Evolutionary conservation across 768 basidiomycete species (phyloP).

Genomic region (Mycena sanguinolenta): DNA sequence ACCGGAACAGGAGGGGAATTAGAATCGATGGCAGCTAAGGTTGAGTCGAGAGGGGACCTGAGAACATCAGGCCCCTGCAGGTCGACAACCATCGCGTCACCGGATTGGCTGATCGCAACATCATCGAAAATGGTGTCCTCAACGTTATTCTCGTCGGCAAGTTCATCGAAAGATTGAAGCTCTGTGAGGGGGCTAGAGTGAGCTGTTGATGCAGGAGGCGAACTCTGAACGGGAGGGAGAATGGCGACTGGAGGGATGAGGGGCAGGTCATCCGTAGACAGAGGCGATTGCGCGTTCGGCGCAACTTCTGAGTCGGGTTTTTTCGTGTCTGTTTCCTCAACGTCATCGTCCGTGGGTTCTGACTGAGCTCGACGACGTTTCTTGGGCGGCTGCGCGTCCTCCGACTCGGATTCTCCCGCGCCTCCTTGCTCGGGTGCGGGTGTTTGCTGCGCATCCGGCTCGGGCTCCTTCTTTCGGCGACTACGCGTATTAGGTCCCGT

Average conservation of each 20-base stretch:
- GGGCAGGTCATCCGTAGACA: background rate
- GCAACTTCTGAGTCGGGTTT: conserved; percentile 35
- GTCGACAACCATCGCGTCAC: conserved; percentile 11
- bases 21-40: conserved; percentile 2
- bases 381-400: conserved; percentile 40
- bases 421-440: conserved; percentile 1
- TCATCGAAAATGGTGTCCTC: background rate
- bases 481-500: conserved; percentile 52
- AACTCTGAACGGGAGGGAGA: conserved; percentile 6
- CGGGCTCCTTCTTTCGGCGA: too few relatives aligned
- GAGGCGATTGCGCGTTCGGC: conserved; percentile 7
- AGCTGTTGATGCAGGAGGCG: background rate
- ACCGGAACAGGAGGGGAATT: background rate
- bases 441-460: conserved; percentile 1
- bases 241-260: conserved; percentile 22
- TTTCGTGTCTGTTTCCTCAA: background rate
- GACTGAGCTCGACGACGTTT: conserved; percentile 50
- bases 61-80: background rate
- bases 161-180: conserved; percentile 9
- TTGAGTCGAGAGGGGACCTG: background rate
- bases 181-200: conserved; percentile 11
- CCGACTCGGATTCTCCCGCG: conserved; percentile 26
- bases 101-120: conserved; percentile 1
- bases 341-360: background rate
- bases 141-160: background rate